Conservation (phyloP, 2,329 filamentous ascomycete genomes). For the Fusarium tupiense region DNA sequence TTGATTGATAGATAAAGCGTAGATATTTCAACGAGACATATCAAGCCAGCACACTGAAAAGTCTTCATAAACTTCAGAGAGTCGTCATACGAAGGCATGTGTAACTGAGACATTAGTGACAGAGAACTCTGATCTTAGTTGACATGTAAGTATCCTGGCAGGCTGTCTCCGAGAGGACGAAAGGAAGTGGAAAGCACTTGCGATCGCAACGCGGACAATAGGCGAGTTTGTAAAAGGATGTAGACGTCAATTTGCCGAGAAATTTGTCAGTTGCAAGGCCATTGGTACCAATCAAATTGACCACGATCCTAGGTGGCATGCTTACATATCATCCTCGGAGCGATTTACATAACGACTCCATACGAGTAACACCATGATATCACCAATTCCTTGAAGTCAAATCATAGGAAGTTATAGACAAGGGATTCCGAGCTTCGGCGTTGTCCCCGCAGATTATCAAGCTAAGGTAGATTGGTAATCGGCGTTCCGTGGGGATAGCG, state of each 20-base stretch:
- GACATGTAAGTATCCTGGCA: neutral
- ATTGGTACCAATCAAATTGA: neutral
- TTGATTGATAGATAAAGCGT: neutral
- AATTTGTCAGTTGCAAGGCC: neutral
- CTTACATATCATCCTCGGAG: neutral
- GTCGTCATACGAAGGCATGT: neutral
- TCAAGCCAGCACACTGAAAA: neutral
- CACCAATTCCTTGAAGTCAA: neutral
- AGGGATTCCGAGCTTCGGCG: neutral
- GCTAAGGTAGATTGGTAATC: slow-evolving; percentile 6
- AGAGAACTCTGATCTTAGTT: neutral
- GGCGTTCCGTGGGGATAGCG: neutral
- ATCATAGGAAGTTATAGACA: neutral
- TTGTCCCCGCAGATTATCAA: neutral
- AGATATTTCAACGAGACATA: neutral
- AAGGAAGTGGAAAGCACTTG: neutral
- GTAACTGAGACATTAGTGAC: neutral
- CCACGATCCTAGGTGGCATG: neutral
- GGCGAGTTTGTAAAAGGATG: neutral
- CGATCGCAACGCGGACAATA: neutral
- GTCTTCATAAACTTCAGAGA: neutral
- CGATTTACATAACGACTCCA: neutral
- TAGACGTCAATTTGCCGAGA: neutral
- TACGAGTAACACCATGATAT: neutral
- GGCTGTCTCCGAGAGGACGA: neutral